These are phyloP conservation scores for Pseudofabraea citricarpa DNA, from an alignment of 2,329 filamentous ascomycete genomes.

Conservation along the genomic window DNA sequence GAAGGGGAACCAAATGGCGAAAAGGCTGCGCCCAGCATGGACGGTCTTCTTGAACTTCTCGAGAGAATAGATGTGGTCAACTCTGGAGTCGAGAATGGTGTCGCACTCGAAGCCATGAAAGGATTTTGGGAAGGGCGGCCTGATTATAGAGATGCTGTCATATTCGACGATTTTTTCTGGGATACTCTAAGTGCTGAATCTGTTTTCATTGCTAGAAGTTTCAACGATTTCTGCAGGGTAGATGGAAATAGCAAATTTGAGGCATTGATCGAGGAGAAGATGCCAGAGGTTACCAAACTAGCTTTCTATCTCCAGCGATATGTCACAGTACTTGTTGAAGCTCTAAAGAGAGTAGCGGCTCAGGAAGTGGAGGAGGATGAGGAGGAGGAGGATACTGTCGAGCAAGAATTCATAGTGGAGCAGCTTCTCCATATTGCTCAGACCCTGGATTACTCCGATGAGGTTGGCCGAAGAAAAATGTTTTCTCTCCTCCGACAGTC, in stretches of 20 bases:
- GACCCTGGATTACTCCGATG: slow-evolving; percentile 95
- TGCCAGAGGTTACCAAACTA: slow-evolving; percentile 89
- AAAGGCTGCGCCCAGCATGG: slow-evolving; percentile 62
- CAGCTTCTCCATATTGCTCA: slow-evolving; percentile 89
- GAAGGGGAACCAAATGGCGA: slow-evolving; percentile 44
- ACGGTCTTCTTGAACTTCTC: slow-evolving; percentile 83
- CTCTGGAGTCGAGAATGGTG: slow-evolving; percentile 82
- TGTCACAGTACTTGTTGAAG: slow-evolving; percentile 62
- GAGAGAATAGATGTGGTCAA: slow-evolving; percentile 93
- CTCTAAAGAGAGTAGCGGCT: slow-evolving; percentile 50
- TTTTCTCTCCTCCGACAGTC: slow-evolving; percentile 84
- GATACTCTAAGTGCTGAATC: slow-evolving; percentile 78
- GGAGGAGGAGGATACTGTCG: slow-evolving; percentile 74
- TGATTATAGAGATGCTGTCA: slow-evolving; percentile 69
- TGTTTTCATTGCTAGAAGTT: slow-evolving; percentile 84
- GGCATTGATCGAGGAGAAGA: slow-evolving; percentile 79
- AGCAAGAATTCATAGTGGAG: slow-evolving; percentile 93
- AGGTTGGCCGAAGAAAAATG: slow-evolving; percentile 93
- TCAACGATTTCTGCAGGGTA: slow-evolving; percentile 86
- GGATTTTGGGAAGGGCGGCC: slow-evolving; percentile 94
- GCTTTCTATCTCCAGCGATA: slow-evolving; percentile 84
- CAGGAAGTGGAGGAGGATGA: slow-evolving; percentile 55
- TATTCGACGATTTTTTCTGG: slow-evolving; percentile 73
- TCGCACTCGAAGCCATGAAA: slow-evolving; percentile 89
- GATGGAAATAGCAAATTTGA: slow-evolving; percentile 72